Percentiles rank a stretch among this genome's conserved stretches.
These are phyloP conservation scores for Apocynum venetum DNA, from an alignment of 257 asterid genomes.

Conservation along the genomic window DNA sequence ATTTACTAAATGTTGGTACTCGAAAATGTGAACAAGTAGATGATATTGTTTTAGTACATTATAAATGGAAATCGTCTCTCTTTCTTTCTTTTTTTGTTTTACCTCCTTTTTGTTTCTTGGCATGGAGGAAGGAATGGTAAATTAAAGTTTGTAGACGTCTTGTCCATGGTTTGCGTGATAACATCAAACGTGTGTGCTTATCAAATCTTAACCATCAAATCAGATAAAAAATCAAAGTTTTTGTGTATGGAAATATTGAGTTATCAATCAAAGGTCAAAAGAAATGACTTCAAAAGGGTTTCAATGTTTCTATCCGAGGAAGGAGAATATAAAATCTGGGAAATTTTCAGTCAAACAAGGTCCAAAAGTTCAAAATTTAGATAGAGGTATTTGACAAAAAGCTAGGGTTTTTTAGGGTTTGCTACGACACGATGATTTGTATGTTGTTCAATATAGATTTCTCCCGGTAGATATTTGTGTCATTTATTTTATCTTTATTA, in stretches of 20 bases:
- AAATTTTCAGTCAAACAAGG: background rate
- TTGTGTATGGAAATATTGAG: background rate
- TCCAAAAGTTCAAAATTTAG: background rate
- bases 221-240: background rate
- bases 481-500: too few species aligned
- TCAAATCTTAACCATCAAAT: constrained; percentile 9
- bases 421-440: background rate
- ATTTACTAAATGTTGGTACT: too few species aligned
- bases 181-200: background rate
- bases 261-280: background rate
- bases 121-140: too few species aligned
- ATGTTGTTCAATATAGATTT: background rate
- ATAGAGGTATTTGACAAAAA: background rate
- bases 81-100: too few species aligned
- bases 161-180: constrained; percentile 1
- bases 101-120: too few species aligned
- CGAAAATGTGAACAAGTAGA: too few species aligned
- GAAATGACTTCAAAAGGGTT: background rate
- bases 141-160: background rate
- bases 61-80: too few species aligned
- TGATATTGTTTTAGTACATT: too few species aligned
- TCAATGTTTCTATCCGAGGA: background rate
- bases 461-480: background rate
- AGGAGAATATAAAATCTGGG: background rate
- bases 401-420: background rate